Base-by-base conservation (phyloP, 371 early-diverging fungal species). In the Rhizomucor pusillus region DNA sequence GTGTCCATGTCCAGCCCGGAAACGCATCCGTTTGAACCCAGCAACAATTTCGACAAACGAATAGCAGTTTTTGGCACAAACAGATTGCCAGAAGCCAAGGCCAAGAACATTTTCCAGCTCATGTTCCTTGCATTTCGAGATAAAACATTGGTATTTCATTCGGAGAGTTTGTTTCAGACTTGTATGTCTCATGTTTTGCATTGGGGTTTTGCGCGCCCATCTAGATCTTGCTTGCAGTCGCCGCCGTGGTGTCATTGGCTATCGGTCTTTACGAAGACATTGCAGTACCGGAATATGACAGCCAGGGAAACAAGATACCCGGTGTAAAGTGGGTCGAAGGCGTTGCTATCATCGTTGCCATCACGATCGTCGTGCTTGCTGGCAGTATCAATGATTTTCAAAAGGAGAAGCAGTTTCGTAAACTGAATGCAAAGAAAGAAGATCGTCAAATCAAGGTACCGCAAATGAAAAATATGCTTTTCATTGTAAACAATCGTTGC, bases 211-310 rank as follows among this genome's bases (percentile, higher is more conserved):
- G 6, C 40, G 43, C 5, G 40, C 18, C 41, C 23, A 13, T 41
- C 22, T 24, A 76, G 80, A 87, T 93, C 22, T 65, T 94, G 11
- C 70, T 94, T 39, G 78, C 84, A 11, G 66, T 90, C 40, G 92
- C 95, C 12, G 92, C 97, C 7, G 56, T 92, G 12, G 82, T 94
- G 14, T 92, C 94, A 2, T 76, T 96, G 6, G 90, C 66, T 22
- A 79, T 93, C 14, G 97, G 97, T 14, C 66, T 96, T 33, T 94
- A 92, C 63, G 87, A 94, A 66, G 91, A 91, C 53, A 70, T 79
- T 19, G 73, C 76, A 7, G 58, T 68, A 13, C 47, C 61, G 9
- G 80, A 77, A 52, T 64, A 69, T 6, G 66, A 67, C 16, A 56
- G 59, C n/a, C 25, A 59, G 29, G 65, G 63, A 1, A 57, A 59